These are phyloP conservation scores for Artemisia princeps DNA, from an alignment of 140 eudicot genomes.

Conservation along the genomic window DNA sequence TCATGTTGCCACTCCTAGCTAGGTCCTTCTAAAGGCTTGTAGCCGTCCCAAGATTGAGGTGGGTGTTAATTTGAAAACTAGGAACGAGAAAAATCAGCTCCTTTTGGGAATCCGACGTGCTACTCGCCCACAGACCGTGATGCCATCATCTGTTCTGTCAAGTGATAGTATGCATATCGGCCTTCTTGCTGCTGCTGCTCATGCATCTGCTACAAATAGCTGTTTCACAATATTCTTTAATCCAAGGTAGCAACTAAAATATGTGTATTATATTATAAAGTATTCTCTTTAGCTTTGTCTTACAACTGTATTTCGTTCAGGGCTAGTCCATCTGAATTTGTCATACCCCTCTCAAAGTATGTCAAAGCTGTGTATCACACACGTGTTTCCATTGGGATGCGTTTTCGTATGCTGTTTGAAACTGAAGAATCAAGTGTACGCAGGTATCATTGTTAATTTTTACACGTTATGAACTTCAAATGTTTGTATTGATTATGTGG, in stretches of 20 bases:
- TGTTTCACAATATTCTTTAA: slow-evolving; percentile 82
- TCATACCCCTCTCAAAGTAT: slow-evolving; percentile 79
- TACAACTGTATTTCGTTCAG: slow-evolving; percentile 36
- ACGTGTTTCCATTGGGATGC: slow-evolving; percentile 93
- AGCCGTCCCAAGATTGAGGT: neutral
- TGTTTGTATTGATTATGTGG: too few relatives aligned
- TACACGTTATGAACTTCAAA: neutral
- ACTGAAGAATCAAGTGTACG: slow-evolving; percentile 97
- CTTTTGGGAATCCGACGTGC: slow-evolving; percentile 92
- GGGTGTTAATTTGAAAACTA: slow-evolving; percentile 16
- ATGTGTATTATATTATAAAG: slow-evolving; percentile 8
- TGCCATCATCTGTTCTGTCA: slow-evolving; percentile 96
- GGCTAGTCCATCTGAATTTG: slow-evolving; percentile 96
- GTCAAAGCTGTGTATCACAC: slow-evolving; percentile 90
- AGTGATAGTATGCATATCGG: slow-evolving; percentile 99
- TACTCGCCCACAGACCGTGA: slow-evolving; percentile 75
- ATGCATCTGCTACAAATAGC: slow-evolving; percentile 87
- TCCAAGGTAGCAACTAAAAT: slow-evolving; percentile 53
- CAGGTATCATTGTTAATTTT: slow-evolving; percentile 36
- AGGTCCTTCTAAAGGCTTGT: neutral
- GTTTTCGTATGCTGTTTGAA: slow-evolving; percentile 94
- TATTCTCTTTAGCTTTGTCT: slow-evolving; percentile 18
- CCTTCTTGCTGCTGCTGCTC: slow-evolving; percentile 97
- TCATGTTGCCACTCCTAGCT: neutral
- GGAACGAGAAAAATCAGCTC: slow-evolving; percentile 93